Evolutionary conservation across 1,139 yeast genomes (phyloP), one percentile per base, ranked within the genome.

Genomic region (Pichia sp.): DNA sequence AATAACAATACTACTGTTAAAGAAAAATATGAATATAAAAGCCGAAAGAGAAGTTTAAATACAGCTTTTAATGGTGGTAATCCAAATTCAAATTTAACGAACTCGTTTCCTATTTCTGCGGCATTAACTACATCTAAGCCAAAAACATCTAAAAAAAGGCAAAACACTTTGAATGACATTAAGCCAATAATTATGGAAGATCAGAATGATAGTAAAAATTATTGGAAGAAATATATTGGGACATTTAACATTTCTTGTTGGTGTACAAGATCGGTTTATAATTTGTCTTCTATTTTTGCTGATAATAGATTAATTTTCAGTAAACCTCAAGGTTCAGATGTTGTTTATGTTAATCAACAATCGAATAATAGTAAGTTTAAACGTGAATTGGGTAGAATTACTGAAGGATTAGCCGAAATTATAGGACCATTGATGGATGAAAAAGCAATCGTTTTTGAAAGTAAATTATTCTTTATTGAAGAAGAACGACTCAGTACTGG

Each of bases 211-310:
- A 44, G 35, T 9, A 34, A 34, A 30, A 34, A 27, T 2, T 37
- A 33, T 28, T 56, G 63, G 64, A 41, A 45, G 39, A 54, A 54
- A 42, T 83, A 73, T 58, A 71, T 88, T 29, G 97, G 97, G 0
- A 74, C 88, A 1, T 58, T 87, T 31, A 83, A 81, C 53, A 79
- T 85, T 0, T 82, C 79, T 47, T 90, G 88, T 2, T 84, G 90
- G 86, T 89, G 95, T 8, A 87, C 95, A 0, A 69, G 96, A 44
- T 87, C 94, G 0, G 83, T 86, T 0, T 58, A 73, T 39, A 70
- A 69, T 66, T 35, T 53, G 18, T 83, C 6, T 61, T 71, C 46
- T 78, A 75, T 54, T 7, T 48, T 44, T 27, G 27, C 60, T 76
- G 78, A 25, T 78, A 84, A 37, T 64, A 59, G 30, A 62, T 83